Conservation (phyloP, 768 basidiomycete species). For the Pulveroboletus ravenelii region DNA sequence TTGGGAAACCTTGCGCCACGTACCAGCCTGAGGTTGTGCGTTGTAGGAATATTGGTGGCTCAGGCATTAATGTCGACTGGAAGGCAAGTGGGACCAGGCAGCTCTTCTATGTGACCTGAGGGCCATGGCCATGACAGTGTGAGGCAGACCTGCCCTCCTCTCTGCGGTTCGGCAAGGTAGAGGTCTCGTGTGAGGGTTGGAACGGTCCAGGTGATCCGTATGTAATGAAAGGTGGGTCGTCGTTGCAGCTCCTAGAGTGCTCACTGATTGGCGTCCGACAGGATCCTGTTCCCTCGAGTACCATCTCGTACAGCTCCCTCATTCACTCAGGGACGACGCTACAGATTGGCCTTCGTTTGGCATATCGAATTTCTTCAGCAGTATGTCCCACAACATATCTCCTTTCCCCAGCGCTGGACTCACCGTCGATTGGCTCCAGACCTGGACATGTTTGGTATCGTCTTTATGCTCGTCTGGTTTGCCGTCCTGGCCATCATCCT, state of each 20-base stretch:
- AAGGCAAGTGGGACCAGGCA: constrained; percentile 49
- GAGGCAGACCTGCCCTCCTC: constrained; percentile 84
- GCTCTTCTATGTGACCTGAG: constrained; percentile 7
- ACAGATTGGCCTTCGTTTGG: constrained; percentile 7
- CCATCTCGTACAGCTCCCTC: constrained; percentile 66
- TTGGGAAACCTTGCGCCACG: constrained; percentile 69
- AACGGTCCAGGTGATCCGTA: constrained; percentile 73
- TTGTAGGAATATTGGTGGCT: constrained; percentile 75
- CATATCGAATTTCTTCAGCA: constrained; percentile 16
- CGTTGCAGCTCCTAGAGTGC: not conserved
- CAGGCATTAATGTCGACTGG: constrained; percentile 84
- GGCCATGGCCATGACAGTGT: constrained; percentile 47
- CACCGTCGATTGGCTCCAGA: constrained; percentile 28
- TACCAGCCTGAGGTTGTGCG: constrained; percentile 84
- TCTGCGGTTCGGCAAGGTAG: constrained; percentile 78
- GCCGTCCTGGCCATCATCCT: constrained; percentile 46
- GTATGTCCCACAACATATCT: constrained; percentile 9
- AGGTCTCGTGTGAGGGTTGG: constrained; percentile 92
- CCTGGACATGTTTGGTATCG: constrained; percentile 41
- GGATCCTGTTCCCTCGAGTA: constrained; percentile 89
- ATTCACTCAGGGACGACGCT: constrained; percentile 22
- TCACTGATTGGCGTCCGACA: constrained; percentile 24
- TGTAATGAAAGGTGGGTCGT: constrained; percentile 70
- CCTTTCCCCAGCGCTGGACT: not conserved
- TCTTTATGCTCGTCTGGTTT: constrained; percentile 58